phyloP scores from a whole-genome alignment of 352 stramenopile genomes.

The Phytophthora chlamydospora region DNA sequence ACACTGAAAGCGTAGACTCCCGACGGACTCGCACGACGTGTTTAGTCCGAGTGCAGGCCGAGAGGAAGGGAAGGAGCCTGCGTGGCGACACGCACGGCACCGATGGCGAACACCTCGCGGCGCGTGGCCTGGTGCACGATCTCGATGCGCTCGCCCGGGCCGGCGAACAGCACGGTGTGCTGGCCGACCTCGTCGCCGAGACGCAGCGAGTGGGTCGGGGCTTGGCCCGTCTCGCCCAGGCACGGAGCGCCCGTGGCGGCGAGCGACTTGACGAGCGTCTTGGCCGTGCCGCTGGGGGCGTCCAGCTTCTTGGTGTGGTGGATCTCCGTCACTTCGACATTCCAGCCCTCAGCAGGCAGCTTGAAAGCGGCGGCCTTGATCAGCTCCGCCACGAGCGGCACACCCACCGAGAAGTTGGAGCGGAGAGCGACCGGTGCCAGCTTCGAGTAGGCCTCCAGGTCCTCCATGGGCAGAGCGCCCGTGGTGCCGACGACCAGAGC shows the following conservation, averaged over 20 bases:
- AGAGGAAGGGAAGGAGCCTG: conserved; percentile 48
- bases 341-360: conserved; percentile 73
- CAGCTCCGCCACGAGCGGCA: conserved; percentile 79
- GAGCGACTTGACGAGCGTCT: conserved; percentile 78
- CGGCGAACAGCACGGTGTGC: conserved; percentile 84
- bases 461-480: conserved; percentile 55
- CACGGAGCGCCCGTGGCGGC: conserved; percentile 61
- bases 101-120: conserved; percentile 85
- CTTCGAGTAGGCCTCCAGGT: conserved; percentile 68
- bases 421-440: conserved; percentile 70
- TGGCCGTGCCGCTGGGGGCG: conserved; percentile 79
- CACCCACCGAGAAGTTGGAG: conserved; percentile 87
- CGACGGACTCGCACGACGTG: conserved; percentile 2
- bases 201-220: conserved; percentile 70
- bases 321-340: conserved; percentile 82
- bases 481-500: conserved; percentile 83
- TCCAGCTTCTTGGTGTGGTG: conserved; percentile 91
- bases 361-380: conserved; percentile 78
- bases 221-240: conserved; percentile 49
- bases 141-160: conserved; percentile 81
- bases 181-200: conserved; percentile 84
- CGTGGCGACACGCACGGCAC: conserved; percentile 70
- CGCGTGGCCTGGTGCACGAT: conserved; percentile 84
- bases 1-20: conserved; percentile 20
- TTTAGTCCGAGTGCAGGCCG: conserved; percentile 74